Base-by-base conservation (phyloP, 805 yeast species). In the Teunomyces stri region DNA sequence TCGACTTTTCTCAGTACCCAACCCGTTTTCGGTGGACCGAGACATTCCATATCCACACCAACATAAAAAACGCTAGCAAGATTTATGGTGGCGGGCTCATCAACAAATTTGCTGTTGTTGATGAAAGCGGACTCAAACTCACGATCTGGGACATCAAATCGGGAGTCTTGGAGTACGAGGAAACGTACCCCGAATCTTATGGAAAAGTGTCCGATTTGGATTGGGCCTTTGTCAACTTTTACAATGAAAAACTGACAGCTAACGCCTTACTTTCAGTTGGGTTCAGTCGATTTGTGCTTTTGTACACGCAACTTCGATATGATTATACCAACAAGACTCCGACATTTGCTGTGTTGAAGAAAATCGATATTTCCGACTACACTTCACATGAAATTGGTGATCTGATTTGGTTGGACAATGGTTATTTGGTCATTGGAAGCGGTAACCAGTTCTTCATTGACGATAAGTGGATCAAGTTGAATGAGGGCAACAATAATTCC, bases 401-500 rank as follows among this genome's bases (percentile, higher is more conserved):
- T 61, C 85, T 95, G 12, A 74, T 86, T 11, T 92, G 97, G 97
- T 70, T 92, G 52, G 75, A 78, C 42, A 82, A 84, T 57, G 96
- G 95, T 1, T 78, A 82, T 13, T 74, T 91, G 45, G 91, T 87
- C 1, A 81, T 89, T 47, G 97, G 94, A 2, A 75, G 92, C 12
- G 97, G 97, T 0, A 91, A 91, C 64, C 97, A 91, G 61, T 76
- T 91, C 41, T 90, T 87, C 56, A 75, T 91, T 30, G 87, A 87
- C 49, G 96, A 89, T 60, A 84, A 87, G 56, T 65, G 75, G 70
- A 62, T 72, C 9, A 57, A 59, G 41, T 47, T 72, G 38, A 73
- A 68, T 10, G 46, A 50, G 9, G 53, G 54, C 12, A 42, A 58
- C 21, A 59, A 51, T 25, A 60, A 54, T 15, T 56, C 70, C 4